phyloP scores from a whole-genome alignment of 2,329 filamentous ascomycete genomes.

The Paraconiothyrium brasiliense region DNA sequence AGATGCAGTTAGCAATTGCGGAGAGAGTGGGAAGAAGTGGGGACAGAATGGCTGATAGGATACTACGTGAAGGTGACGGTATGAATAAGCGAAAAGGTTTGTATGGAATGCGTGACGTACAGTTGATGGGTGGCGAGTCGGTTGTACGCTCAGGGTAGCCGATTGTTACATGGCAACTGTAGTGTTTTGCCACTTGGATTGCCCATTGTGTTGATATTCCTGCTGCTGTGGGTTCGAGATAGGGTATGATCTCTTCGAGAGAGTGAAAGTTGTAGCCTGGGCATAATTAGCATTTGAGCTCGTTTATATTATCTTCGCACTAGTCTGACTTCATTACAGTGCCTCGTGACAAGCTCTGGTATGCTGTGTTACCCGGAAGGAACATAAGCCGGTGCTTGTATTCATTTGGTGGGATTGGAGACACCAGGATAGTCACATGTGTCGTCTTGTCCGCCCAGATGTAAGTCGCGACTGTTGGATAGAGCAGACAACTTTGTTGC shows the following conservation, averaged over 20 bases:
- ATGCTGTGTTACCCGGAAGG: too few species aligned
- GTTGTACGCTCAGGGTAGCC: conserved; percentile 74
- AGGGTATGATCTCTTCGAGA: conserved; percentile 72
- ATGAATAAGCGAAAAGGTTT: too few species aligned
- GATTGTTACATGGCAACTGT: conserved; percentile 73
- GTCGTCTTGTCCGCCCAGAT: neutral
- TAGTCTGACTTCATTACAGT: neutral
- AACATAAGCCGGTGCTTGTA: too few species aligned
- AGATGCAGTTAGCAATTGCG: neutral
- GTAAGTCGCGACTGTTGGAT: neutral
- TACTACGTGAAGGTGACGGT: too few species aligned
- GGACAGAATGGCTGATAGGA: too few species aligned
- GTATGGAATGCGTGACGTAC: neutral
- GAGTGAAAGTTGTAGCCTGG: conserved; percentile 81
- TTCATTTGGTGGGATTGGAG: neutral
- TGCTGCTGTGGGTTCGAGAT: conserved; percentile 70
- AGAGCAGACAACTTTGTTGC: neutral
- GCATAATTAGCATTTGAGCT: conserved; percentile 12
- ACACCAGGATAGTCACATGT: neutral
- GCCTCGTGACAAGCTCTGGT: too few species aligned
- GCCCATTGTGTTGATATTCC: conserved; percentile 80
- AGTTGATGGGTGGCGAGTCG: conserved; percentile 51
- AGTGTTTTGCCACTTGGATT: conserved; percentile 69
- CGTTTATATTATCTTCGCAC: neutral
- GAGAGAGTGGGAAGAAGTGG: neutral